Evolutionary conservation across 768 basidiomycete genomes (phyloP).

Genomic region (Lactarius hengduanensis): DNA sequence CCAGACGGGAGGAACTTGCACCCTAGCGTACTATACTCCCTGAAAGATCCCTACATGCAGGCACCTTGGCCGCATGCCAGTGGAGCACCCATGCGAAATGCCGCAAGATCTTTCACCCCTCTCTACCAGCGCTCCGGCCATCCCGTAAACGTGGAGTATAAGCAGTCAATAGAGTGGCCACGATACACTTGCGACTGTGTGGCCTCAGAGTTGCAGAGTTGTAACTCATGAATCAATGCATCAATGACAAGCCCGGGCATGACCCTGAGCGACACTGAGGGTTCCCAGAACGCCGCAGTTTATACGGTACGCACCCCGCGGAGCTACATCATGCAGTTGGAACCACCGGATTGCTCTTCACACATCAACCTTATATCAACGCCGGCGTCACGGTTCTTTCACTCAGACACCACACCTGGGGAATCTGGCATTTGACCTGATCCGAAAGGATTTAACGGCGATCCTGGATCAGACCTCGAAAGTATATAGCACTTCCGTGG

Average conservation of each 20-base stretch:
- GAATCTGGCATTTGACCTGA: not conserved
- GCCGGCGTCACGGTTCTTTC: not conserved
- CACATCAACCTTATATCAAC: not conserved
- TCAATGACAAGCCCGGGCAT: too few species aligned
- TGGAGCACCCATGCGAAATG: not conserved
- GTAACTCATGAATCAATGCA: not conserved
- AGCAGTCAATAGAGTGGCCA: not conserved
- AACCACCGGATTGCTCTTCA: not conserved
- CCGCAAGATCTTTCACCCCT: not conserved
- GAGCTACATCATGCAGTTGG: not conserved
- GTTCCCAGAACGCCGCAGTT: not conserved
- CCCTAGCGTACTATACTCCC: too few species aligned
- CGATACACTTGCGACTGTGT: not conserved
- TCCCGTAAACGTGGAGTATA: not conserved
- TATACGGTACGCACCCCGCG: not conserved
- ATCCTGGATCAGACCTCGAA: not conserved
- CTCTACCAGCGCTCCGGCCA: not conserved
- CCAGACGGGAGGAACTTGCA: not conserved
- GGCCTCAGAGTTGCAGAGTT: not conserved
- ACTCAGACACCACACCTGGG: not conserved
- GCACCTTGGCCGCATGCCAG: not conserved
- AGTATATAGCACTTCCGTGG: not conserved
- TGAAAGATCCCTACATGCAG: too few species aligned
- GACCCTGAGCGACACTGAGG: not conserved
- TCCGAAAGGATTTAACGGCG: not conserved